Evolutionary conservation across 345 rosid genomes (phyloP), one percentile per base, ranked within the genome.

Genomic region (Sonneratia caseolaris): DNA sequence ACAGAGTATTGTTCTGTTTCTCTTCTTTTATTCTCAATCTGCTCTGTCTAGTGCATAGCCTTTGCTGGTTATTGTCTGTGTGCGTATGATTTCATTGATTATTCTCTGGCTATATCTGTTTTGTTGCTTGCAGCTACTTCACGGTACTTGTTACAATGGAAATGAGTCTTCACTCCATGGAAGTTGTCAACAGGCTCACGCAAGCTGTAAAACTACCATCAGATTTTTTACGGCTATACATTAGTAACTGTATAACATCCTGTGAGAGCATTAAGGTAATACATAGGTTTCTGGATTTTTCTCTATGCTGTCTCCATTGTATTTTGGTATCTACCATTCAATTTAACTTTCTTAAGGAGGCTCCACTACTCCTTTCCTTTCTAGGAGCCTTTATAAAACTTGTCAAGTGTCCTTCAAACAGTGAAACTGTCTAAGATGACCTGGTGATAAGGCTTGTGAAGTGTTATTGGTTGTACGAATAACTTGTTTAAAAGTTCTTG

Each of bases 101-200:
- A 42, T 42, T 42, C 45, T 42, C 45, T 42, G 45, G 45, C 45
- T 42, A 45, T 45, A 40, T 62, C 18, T 48, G 56, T 1, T 35
- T 21, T 48, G 59, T 13, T 69, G 53, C 65, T 35, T 22, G 75
- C 86, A 95, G 99, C 68, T 92, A 95, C 78, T 92, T 87, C 68
- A 83, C 91, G 37, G 96, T 88, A 74, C 97, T 95, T 69, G 98
- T 88, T 80, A 83, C 78, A 80, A 95, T 95, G 99, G 99, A 95
- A 40, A 92, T 90, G 97, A 95, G 99, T 79, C 87, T 95, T 48
- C 97, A 89, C 79, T 95, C 98, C 14, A 90, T 95, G 99, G 99
- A 95, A 85, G 99, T 95, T 74, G 98, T 95, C 78, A 95, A 95
- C 89, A 79, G 97, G 83, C 99, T 95, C 65, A 92, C 99, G 37